Percentiles rank a stretch among this genome's conserved stretches.
Conservation (phyloP, 768 basidiomycete genomes). For the Leucocoprinus leucothites region DNA sequence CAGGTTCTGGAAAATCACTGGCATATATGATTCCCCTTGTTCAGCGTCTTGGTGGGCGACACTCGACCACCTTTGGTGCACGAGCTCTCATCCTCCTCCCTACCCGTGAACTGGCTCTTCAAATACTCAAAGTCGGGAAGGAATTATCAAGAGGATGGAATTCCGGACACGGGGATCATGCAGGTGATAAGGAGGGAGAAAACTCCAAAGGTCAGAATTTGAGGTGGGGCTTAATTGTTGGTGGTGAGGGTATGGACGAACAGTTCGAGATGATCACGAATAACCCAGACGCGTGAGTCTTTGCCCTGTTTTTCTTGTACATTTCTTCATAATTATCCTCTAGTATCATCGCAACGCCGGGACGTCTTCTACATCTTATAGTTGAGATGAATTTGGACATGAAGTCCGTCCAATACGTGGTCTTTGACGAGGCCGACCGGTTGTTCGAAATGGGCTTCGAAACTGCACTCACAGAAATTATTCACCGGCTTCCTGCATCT, state of each 20-base stretch:
- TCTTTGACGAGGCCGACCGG: conserved; percentile 98
- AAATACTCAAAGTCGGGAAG: conserved; percentile 93
- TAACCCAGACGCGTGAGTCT: conserved; percentile 90
- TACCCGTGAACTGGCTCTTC: conserved; percentile 90
- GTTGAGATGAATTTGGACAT: conserved; percentile 97
- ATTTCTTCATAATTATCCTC: conserved; percentile 14
- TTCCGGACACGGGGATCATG: conserved; percentile 57
- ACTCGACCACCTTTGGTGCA: conserved; percentile 77
- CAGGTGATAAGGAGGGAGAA: conserved; percentile 67
- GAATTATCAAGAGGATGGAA: conserved; percentile 86
- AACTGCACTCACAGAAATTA: conserved; percentile 85
- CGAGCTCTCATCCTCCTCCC: conserved; percentile 89
- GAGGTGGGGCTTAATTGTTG: conserved; percentile 93
- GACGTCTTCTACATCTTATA: conserved; percentile 91
- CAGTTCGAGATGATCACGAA: conserved; percentile 94
- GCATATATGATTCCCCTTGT: conserved; percentile 94
- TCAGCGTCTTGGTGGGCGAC: conserved; percentile 79
- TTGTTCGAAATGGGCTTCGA: conserved; percentile 99
- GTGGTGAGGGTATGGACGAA: conserved; percentile 92
- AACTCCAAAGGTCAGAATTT: conserved; percentile 58
- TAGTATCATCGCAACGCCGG: conserved; percentile 97
- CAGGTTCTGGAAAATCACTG: conserved; percentile 96
- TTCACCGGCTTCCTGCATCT: conserved; percentile 79
- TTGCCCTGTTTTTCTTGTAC: conserved; percentile 6
- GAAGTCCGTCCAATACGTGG: conserved; percentile 81